A percentile compares a stretch with the other conserved stretches of the same genome.
Conservation (phyloP, 768 basidiomycete genomes). For the Boletus pseudo-olivaceus region DNA sequence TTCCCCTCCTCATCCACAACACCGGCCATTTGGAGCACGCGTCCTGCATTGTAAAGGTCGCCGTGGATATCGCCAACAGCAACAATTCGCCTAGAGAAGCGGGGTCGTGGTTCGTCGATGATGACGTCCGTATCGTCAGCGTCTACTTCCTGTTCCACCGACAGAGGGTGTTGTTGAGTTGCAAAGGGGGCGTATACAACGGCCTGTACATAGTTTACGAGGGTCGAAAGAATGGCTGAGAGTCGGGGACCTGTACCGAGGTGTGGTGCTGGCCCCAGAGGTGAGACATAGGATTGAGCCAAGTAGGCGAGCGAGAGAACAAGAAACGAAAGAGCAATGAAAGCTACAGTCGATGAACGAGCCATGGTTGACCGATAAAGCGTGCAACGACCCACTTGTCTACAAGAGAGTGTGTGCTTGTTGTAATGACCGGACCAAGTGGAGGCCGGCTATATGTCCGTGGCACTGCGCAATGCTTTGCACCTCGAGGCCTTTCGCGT, state of each 20-base stretch:
- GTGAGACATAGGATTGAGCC: conserved; percentile 29
- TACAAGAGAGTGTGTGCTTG: not conserved
- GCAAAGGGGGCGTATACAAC: conserved; percentile 20
- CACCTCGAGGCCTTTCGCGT: conserved; percentile 26
- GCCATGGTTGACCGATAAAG: conserved; percentile 17
- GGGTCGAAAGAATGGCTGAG: conserved; percentile 23
- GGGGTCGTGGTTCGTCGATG: conserved; percentile 26
- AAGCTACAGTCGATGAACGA: conserved; percentile 17
- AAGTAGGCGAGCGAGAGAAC: conserved; percentile 30
- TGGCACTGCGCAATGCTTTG: conserved; percentile 12
- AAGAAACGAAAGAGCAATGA: conserved; percentile 24
- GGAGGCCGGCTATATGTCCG: conserved; percentile 15
- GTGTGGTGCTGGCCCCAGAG: conserved; percentile 31
- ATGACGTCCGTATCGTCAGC: conserved; percentile 8
- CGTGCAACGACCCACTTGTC: conserved; percentile 3
- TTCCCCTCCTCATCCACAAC: conserved; percentile 68
- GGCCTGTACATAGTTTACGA: conserved; percentile 26
- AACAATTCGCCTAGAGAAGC: conserved; percentile 54
- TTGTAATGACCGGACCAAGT: conserved; percentile 9
- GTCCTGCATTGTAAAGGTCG: conserved; percentile 73
- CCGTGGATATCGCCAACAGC: conserved; percentile 94
- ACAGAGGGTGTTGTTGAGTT: conserved; percentile 12
- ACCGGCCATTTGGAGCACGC: conserved; percentile 74
- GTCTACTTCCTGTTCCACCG: conserved; percentile 1
- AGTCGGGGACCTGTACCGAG: conserved; percentile 24